These are phyloP conservation scores for Yamadazyma paraphyllophila DNA, from an alignment of 805 yeast species.

Conservation along the genomic window DNA sequence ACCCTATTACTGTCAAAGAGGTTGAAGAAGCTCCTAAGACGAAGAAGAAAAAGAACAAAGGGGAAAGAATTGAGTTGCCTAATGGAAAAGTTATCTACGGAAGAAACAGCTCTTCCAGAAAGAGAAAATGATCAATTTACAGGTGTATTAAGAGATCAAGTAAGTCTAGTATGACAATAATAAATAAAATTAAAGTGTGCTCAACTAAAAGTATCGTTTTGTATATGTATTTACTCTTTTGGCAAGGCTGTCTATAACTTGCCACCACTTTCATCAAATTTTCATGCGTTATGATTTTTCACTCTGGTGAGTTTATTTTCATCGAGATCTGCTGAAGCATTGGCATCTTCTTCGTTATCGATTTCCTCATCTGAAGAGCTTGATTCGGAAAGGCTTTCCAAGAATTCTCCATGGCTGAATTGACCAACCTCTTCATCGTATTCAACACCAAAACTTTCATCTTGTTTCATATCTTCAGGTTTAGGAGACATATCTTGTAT, in stretches of 20 bases:
- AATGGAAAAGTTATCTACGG: conserved; percentile 58
- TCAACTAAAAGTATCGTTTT: neutral
- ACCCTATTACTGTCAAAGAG: conserved; percentile 1
- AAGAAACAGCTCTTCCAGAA: conserved; percentile 13
- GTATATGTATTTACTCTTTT: neutral
- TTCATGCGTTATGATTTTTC: conserved; percentile 30
- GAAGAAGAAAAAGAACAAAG: conserved; percentile 34
- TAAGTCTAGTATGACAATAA: neutral
- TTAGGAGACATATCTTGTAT: conserved; percentile 36
- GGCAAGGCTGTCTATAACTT: neutral
- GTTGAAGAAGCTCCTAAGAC: conserved; percentile 14
- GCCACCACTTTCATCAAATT: neutral
- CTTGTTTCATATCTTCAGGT: conserved; percentile 18
- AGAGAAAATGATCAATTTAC: conserved; percentile 10
- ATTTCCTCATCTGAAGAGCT: conserved; percentile 34
- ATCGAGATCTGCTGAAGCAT: conserved; percentile 18
- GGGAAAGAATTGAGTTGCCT: conserved; percentile 51
- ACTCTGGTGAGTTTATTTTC: conserved; percentile 43
- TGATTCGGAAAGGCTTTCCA: conserved; percentile 44
- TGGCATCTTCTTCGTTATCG: conserved; percentile 16
- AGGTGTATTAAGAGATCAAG: neutral
- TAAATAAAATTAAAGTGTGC: neutral
- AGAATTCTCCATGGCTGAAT: conserved; percentile 30
- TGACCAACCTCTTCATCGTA: conserved; percentile 25
- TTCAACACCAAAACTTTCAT: conserved; percentile 24